A percentile compares a stretch with the other conserved stretches of the same genome.
Evolutionary conservation across 2,329 filamentous ascomycete species (phyloP).

Genomic region (Trichoderma asperellum): DNA sequence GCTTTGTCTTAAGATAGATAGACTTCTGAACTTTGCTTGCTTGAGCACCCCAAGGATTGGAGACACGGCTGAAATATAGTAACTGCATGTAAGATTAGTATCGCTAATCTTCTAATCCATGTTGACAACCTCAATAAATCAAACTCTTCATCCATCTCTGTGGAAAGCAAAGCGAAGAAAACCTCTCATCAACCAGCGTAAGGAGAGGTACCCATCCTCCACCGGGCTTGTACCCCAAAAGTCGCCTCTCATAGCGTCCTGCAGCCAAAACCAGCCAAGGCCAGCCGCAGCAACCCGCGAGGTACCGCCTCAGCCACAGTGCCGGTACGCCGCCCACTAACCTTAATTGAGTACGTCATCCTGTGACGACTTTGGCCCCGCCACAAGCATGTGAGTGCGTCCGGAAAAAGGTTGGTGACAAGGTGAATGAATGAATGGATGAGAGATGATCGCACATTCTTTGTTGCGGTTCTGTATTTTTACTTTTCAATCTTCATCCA

Average conservation of each 20-base stretch:
- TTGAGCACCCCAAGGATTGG: neutral
- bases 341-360: conserved; percentile 21
- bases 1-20: neutral
- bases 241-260: neutral
- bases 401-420: neutral
- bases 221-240: neutral
- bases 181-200: conserved; percentile 5
- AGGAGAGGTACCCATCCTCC: neutral
- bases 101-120: neutral
- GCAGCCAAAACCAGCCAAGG: neutral
- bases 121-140: neutral
- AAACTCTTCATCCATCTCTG: neutral
- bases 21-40: too few relatives aligned
- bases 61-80: neutral
- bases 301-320: conserved; percentile 23
- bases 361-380: conserved; percentile 17
- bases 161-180: neutral
- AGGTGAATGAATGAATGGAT: neutral
- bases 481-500: neutral
- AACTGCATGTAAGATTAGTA: neutral
- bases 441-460: neutral
- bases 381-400: conserved; percentile 15
- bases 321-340: neutral
- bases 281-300: neutral
- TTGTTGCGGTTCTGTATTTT: neutral